Conservation (phyloP, 192 early-diverging fungal species). For the Phlyctochytrium arcticum region DNA sequence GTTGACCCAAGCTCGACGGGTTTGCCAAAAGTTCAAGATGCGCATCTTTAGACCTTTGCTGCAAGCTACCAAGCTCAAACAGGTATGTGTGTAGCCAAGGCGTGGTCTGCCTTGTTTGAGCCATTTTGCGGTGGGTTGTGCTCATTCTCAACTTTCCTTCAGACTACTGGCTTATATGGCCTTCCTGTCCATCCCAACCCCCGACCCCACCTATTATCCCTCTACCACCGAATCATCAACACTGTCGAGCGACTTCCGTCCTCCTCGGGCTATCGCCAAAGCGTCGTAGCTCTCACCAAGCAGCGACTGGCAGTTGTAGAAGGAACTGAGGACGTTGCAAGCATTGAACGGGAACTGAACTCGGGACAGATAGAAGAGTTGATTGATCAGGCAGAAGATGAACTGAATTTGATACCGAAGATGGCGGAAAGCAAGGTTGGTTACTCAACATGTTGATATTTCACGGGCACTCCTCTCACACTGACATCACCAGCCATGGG, state of each 20-base stretch:
- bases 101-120: neutral
- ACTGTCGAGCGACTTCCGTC: constrained; percentile 69
- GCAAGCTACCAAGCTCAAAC: constrained; percentile 18
- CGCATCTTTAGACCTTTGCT: constrained; percentile 23
- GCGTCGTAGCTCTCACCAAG: constrained; percentile 69
- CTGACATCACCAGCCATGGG: constrained; percentile 53
- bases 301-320: constrained; percentile 76
- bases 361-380: constrained; percentile 92
- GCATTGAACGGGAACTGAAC: constrained; percentile 74
- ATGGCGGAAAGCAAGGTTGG: constrained; percentile 80
- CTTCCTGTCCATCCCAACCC: constrained; percentile 82
- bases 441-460: neutral
- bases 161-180: constrained; percentile 83
- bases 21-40: too few relatives aligned
- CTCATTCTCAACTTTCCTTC: neutral
- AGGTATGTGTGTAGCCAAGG: constrained; percentile 2
- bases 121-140: neutral
- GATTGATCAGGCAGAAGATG: constrained; percentile 81
- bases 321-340: constrained; percentile 61
- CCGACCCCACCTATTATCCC: constrained; percentile 76
- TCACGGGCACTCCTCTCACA: neutral
- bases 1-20: too few relatives aligned
- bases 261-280: constrained; percentile 76
- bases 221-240: constrained; percentile 76
- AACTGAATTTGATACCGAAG: constrained; percentile 73